Base-by-base conservation (phyloP, 148 eudicot genomes). In the Rheum nobile region DNA sequence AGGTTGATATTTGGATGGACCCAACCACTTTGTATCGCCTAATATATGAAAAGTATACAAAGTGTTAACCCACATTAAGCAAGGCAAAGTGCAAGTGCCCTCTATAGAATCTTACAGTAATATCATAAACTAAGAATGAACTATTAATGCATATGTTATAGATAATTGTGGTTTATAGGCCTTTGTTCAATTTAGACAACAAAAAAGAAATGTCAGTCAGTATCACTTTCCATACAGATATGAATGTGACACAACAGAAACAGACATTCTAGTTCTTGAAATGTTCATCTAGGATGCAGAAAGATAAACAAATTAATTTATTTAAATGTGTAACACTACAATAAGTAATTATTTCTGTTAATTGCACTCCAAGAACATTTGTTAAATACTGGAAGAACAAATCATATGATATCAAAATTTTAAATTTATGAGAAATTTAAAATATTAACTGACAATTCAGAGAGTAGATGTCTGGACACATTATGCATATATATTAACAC, bases 11-110 rank as follows among this genome's bases (percentile, higher is more conserved):
- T 93, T 80, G 98, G 98, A 91, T 93, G 96, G 72, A 93, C 76
- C 96, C 98, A 93, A 57, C 98, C 98, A 37, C 96, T 89, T 71
- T 88, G 84, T 76, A 93, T 93, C 47, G 98, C 98, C 98, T 93
- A 31, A 48, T 48, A 75, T 71, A 50, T 67, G 41, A 37, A 75
- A n/a, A 77, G 29, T 50, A 68, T 54, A 72, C 29, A 42, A 43
- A 71, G 54, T 13, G 13, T 24, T 44, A 71, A 43, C 22, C 24
- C 47, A 37, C 29, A 24, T 71, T 35, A 71, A 42, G 14, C 29
- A 39, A 35, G 42, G 4, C 6, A 37, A 22, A 43, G 3, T 41
- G 48, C n/a, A 57, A 24, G 65, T 26, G 14, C 10, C 65, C 65
- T 57, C 65, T 10, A 14, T 11, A 57, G 16, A 57, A 2, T 57